These are phyloP conservation scores for Penicillium sclerotiorum DNA, from an alignment of 2,329 filamentous ascomycete species.

Conservation along the genomic window DNA sequence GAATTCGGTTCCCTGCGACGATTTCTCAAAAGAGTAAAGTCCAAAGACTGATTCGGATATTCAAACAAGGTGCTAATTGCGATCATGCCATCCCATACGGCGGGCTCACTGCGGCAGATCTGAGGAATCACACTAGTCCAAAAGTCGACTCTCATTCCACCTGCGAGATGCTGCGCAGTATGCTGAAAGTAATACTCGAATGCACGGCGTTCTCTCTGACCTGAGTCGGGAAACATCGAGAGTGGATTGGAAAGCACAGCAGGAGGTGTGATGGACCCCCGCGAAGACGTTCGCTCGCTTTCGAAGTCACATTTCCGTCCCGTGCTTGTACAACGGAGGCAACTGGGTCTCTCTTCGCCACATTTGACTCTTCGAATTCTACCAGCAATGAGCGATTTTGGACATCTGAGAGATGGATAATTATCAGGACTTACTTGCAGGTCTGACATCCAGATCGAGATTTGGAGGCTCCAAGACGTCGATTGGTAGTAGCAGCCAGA, in stretches of 20 bases:
- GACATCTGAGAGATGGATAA: background rate
- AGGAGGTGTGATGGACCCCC: background rate
- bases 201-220: conserved; percentile 17
- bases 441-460: conserved; percentile 20
- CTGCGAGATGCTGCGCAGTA: conserved; percentile 12
- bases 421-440: conserved; percentile 18
- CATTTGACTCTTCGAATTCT: conserved; percentile 26
- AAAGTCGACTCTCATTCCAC: conserved; percentile 15
- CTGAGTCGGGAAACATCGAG: conserved; percentile 9
- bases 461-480: conserved; percentile 13
- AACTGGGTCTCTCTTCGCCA: conserved; percentile 24
- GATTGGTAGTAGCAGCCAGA: no score
- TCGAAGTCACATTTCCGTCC: conserved; percentile 19
- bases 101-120: conserved; percentile 21
- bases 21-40: background rate
- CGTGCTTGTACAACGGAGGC: conserved; percentile 14
- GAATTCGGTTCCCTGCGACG: background rate
- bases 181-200: conserved; percentile 25
- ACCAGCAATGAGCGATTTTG: background rate
- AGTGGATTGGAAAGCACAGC: background rate
- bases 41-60: conserved; percentile 7
- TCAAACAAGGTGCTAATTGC: conserved; percentile 19
- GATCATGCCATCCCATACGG: conserved; percentile 22
- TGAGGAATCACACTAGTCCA: conserved; percentile 20
- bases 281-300: background rate